These are phyloP conservation scores for Calendula officinalis DNA, from an alignment of 129 eudicot species.

Conservation along the genomic window DNA sequence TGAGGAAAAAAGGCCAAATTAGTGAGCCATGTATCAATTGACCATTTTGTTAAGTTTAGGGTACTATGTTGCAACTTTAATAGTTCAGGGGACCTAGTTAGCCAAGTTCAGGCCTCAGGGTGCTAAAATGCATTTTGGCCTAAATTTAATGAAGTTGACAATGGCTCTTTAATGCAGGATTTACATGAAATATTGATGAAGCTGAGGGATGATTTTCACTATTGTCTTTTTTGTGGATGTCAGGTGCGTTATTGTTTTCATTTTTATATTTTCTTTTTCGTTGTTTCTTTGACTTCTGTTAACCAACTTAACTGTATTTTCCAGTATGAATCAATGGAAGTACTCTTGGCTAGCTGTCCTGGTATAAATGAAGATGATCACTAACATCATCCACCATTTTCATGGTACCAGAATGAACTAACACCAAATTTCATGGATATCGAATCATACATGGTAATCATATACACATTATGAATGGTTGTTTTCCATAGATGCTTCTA, in stretches of 20 bases:
- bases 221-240: slow-evolving; percentile 95
- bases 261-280: background rate
- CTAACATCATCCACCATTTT: slow-evolving; percentile 32
- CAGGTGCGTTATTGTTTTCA: slow-evolving; percentile 46
- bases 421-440: background rate
- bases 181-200: slow-evolving; percentile 59
- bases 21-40: too few species aligned
- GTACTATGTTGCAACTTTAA: too few species aligned
- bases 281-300: background rate
- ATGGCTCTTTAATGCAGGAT: slow-evolving; percentile 56
- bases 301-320: background rate
- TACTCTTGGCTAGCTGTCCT: slow-evolving; percentile 62
- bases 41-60: too few species aligned
- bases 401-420: too few species aligned
- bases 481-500: background rate
- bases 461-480: too few species aligned
- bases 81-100: too few species aligned
- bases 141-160: background rate
- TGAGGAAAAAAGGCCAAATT: too few species aligned
- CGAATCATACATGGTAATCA: too few species aligned
- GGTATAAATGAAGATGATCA: slow-evolving; percentile 89
- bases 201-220: slow-evolving; percentile 80
- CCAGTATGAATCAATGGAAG: slow-evolving; percentile 77
- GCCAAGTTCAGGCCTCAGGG: too few species aligned
- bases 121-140: background rate